phyloP scores from a whole-genome alignment of 1,139 yeast genomes.

The Candida sanyaensis region DNA sequence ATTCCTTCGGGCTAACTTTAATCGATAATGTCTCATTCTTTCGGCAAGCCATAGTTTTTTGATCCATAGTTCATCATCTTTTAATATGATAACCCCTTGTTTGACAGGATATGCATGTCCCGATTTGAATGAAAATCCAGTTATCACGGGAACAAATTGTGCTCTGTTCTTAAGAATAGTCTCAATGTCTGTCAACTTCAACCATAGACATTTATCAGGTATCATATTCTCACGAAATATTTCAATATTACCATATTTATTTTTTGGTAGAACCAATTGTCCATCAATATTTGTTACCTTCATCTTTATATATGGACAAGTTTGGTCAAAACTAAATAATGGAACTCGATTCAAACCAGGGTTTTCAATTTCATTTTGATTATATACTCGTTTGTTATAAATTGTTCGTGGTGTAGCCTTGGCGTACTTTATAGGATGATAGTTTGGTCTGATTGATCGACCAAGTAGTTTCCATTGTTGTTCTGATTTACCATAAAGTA shows the following conservation, averaged over 20 bases:
- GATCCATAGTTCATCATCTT: slow-evolving; percentile 18
- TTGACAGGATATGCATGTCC: slow-evolving; percentile 34
- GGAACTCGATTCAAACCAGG: slow-evolving; percentile 24
- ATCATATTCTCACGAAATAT: slow-evolving; percentile 33
- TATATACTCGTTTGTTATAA: slow-evolving; percentile 20
- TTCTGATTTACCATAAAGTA: slow-evolving; percentile 35
- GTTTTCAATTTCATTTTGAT: slow-evolving; percentile 20
- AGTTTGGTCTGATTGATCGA: slow-evolving; percentile 27
- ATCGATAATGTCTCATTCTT: slow-evolving; percentile 17
- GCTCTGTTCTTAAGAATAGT: slow-evolving; percentile 18
- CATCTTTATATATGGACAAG: slow-evolving; percentile 28
- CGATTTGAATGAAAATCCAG: slow-evolving; percentile 29
- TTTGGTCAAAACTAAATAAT: slow-evolving; percentile 33
- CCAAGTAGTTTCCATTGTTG: slow-evolving; percentile 44
- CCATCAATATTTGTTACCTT: slow-evolving; percentile 15
- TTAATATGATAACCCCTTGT: slow-evolving; percentile 30
- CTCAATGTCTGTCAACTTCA: slow-evolving; percentile 28
- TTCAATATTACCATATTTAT: slow-evolving; percentile 38
- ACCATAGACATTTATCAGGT: slow-evolving; percentile 35
- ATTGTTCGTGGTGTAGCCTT: slow-evolving; percentile 28
- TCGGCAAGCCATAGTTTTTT: slow-evolving; percentile 33
- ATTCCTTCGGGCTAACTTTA: not conserved
- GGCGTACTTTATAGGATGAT: slow-evolving; percentile 25
- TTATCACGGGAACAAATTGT: slow-evolving; percentile 35
- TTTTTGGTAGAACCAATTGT: slow-evolving; percentile 23